These are phyloP conservation scores for Spergularia marina DNA, from an alignment of 148 eudicot species.

Conservation along the genomic window DNA sequence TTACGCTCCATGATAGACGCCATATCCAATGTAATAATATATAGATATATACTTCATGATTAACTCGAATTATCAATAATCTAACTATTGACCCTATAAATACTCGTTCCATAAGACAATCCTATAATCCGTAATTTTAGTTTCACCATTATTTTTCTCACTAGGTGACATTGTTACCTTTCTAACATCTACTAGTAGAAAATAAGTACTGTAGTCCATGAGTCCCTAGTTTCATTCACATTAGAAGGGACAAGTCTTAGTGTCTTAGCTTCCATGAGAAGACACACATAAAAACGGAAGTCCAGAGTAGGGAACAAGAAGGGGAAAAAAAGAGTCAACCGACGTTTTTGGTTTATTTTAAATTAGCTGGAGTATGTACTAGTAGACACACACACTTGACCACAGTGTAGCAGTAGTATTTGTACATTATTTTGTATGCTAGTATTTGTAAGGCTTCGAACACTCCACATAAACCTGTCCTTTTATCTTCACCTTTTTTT, in stretches of 20 bases:
- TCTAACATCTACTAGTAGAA: slow-evolving; percentile 4
- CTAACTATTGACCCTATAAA: background rate
- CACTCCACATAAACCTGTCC: slow-evolving; percentile 59
- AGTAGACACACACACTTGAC: too few species aligned
- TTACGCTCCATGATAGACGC: background rate
- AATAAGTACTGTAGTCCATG: background rate
- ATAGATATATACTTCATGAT: too few species aligned
- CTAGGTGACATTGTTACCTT: slow-evolving; percentile 6
- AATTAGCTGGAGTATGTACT: background rate
- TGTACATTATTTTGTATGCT: slow-evolving; percentile 25
- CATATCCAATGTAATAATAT: background rate
- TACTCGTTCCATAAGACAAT: background rate
- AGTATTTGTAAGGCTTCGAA: slow-evolving; percentile 72
- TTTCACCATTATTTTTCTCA: background rate
- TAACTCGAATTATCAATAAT: background rate
- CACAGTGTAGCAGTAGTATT: background rate
- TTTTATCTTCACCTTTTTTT: slow-evolving; percentile 19
- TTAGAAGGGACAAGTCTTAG: background rate
- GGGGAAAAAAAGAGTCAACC: slow-evolving; percentile 47
- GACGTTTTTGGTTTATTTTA: slow-evolving; percentile 25
- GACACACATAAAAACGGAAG: slow-evolving; percentile 1
- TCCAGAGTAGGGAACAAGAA: slow-evolving; percentile 5
- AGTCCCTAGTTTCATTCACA: background rate
- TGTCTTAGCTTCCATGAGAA: slow-evolving; percentile 5
- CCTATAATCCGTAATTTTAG: too few species aligned